These are phyloP conservation scores for Kalanchoe fedtschenkoi DNA, from an alignment of 164 flowering plant genomes.

Conservation along the genomic window DNA sequence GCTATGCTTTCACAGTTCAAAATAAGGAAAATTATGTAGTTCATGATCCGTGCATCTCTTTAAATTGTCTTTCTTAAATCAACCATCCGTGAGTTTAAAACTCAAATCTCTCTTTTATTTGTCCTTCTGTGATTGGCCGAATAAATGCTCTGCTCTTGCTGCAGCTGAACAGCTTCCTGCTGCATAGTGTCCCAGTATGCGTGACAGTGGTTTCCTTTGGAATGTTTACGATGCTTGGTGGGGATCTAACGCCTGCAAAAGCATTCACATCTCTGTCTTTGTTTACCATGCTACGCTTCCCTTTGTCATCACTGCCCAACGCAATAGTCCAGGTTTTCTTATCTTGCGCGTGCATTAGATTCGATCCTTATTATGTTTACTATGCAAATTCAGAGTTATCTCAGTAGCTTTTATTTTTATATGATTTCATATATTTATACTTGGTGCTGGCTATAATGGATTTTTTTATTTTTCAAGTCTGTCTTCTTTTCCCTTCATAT, in stretches of 20 bases:
- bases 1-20: background rate
- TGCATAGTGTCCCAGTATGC: constrained; percentile 60
- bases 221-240: constrained; percentile 56
- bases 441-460: no score
- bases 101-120: no score
- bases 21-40: background rate
- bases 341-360: background rate
- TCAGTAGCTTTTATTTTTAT: background rate
- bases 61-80: background rate
- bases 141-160: constrained; percentile 2
- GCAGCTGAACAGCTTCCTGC: constrained; percentile 55
- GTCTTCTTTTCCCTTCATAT: background rate
- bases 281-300: constrained; percentile 59
- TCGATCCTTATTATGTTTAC: background rate
- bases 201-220: constrained; percentile 76
- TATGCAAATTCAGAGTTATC: background rate
- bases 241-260: constrained; percentile 66
- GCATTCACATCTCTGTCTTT: constrained; percentile 73
- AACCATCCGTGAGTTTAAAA: no score
- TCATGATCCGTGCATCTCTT: background rate
- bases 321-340: constrained; percentile 61
- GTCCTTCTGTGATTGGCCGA: background rate
- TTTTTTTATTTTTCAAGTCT: background rate
- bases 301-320: constrained; percentile 60
- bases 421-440: background rate